Evolutionary conservation across 768 basidiomycete genomes (phyloP).

Genomic region (Leucosporidium yakuticum): DNA sequence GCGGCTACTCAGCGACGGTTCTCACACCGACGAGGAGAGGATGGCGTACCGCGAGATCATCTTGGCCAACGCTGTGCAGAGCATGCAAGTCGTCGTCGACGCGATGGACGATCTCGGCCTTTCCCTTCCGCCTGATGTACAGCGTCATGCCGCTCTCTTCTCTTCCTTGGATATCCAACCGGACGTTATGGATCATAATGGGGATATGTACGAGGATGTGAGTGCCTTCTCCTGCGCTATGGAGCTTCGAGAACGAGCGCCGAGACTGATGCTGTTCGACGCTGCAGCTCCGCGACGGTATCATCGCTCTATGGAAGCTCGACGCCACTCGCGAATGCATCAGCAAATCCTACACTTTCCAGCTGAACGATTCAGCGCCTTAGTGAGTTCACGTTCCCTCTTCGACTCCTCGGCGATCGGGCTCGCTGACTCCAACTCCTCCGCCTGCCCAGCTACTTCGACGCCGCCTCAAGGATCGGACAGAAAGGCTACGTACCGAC

Average conservation of each 20-base stretch:
- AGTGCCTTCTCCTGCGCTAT: not conserved
- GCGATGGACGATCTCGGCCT: constrained; percentile 79
- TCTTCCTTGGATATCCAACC: constrained; percentile 66
- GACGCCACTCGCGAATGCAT: constrained; percentile 77
- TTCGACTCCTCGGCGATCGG: not conserved
- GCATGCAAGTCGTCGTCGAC: constrained; percentile 90
- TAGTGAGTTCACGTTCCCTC: constrained; percentile 50
- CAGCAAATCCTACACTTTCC: constrained; percentile 79
- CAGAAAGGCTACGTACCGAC: constrained; percentile 70
- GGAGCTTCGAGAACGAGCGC: constrained; percentile 48
- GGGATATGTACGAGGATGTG: constrained; percentile 54
- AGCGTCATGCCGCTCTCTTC: constrained; percentile 63
- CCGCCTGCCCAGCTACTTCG: constrained; percentile 62
- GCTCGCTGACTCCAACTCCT: too few species aligned
- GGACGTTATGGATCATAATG: constrained; percentile 66
- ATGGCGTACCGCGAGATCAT: constrained; percentile 93
- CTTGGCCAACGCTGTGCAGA: constrained; percentile 82
- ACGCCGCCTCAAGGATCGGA: constrained; percentile 75
- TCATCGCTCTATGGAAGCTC: constrained; percentile 59
- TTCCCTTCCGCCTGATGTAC: constrained; percentile 61
- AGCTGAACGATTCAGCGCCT: constrained; percentile 88
- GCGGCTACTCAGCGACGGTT: constrained; percentile 86
- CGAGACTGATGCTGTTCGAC: too few species aligned
- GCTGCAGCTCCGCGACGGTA: too few species aligned
- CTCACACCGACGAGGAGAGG: constrained; percentile 75